Conservation (phyloP, 257 asterid genomes). For the Solanum commersonii region DNA sequence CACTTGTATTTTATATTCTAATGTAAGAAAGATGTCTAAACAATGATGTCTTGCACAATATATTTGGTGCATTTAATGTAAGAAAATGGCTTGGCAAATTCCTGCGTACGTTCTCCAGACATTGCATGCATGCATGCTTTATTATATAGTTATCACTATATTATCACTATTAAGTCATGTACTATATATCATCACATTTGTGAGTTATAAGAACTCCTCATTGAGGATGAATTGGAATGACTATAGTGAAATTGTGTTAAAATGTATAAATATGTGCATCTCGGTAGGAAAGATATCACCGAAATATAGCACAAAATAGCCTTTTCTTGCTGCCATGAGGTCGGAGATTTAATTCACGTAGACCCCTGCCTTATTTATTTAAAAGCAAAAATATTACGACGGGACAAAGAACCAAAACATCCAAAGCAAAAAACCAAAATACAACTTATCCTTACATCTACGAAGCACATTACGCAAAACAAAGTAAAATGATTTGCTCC, state of each 20-base stretch:
- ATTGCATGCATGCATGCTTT: conserved; percentile 10
- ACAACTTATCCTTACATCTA: no score
- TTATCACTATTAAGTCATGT: not conserved
- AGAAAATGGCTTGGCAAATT: not conserved
- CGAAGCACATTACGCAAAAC: not conserved
- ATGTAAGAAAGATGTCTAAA: not conserved
- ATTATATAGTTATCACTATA: not conserved
- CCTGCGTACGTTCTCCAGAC: not conserved
- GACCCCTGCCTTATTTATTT: no score
- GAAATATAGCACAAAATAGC: fast-evolving
- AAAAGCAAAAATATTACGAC: no score
- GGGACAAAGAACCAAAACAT: no score
- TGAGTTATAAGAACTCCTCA: not conserved
- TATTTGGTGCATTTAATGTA: not conserved
- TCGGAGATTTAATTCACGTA: no score
- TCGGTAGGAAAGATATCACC: not conserved
- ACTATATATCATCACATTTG: not conserved
- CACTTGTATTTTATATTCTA: not conserved
- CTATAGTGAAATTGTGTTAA: not conserved
- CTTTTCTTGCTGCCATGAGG: not conserved
- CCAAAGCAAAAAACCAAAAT: no score
- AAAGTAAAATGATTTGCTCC: not conserved
- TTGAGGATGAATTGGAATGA: not conserved
- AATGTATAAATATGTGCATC: not conserved
- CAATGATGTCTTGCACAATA: not conserved